Percentiles rank a stretch among this genome's conserved stretches.
phyloP scores from a whole-genome alignment of 768 basidiomycete species.

The Tylopilus sp. region DNA sequence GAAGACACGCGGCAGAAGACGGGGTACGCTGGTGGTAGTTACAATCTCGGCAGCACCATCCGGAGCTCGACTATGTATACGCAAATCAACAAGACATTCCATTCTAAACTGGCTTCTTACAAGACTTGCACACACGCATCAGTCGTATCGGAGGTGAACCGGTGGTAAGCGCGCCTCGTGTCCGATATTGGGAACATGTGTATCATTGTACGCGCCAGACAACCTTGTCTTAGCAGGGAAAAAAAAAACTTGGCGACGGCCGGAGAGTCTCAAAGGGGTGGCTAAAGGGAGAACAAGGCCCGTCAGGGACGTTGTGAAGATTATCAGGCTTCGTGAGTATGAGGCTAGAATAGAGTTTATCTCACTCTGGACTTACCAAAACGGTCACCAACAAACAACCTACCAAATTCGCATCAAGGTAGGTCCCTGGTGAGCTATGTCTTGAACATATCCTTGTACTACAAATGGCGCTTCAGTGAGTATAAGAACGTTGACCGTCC shows the following conservation, averaged over 20 bases:
- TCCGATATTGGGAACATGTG: constrained; percentile 4
- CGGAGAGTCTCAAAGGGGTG: constrained; percentile 4
- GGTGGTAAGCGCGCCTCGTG: constrained; percentile 19
- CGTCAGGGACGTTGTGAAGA: constrained; percentile 25
- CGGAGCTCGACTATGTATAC: constrained; percentile 9
- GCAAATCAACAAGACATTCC: constrained; percentile 23
- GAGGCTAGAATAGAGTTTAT: constrained; percentile 20
- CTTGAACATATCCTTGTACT: constrained; percentile 34
- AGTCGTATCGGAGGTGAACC: constrained; percentile 8
- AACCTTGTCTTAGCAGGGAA: constrained; percentile 12
- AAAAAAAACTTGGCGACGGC: constrained; percentile 5
- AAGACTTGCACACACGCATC: constrained; percentile 23
- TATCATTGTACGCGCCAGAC: constrained; percentile 17
- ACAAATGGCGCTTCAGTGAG: constrained; percentile 19
- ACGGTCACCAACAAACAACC: constrained; percentile 32
- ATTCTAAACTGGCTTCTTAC: constrained; percentile 17
- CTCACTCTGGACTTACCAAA: constrained; percentile 26
- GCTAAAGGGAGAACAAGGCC: constrained; percentile 30
- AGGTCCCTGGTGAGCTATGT: constrained; percentile 14
- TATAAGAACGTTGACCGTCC: constrained; percentile 28
- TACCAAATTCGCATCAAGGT: constrained; percentile 32
- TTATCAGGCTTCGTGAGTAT: constrained; percentile 8
- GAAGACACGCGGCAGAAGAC: constrained; percentile 4
- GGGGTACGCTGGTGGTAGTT: not conserved
- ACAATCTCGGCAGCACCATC: not conserved